Percentiles rank a stretch among this genome's conserved stretches.
These are phyloP conservation scores for Cyberlindnera bimundalis DNA, from an alignment of 805 yeast species.

Conservation along the genomic window DNA sequence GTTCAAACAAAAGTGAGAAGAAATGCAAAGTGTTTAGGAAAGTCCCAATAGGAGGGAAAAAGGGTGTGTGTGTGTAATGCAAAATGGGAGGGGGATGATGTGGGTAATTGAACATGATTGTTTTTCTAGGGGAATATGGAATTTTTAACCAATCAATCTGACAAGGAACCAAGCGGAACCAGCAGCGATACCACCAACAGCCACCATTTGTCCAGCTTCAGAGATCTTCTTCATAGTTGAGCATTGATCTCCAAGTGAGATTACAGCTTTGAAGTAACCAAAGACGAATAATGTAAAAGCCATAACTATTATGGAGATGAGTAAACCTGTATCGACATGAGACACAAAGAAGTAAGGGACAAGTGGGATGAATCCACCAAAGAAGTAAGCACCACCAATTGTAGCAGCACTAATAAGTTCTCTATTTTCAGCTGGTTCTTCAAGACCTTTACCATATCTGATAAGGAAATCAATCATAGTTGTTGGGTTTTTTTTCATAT, in stretches of 20 bases:
- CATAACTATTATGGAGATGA: conserved; percentile 78
- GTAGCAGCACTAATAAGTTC: conserved; percentile 86
- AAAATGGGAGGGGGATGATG: neutral
- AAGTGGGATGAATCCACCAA: conserved; percentile 91
- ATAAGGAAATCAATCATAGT: conserved; percentile 83
- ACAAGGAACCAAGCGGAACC: conserved; percentile 96
- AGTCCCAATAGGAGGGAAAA: neutral
- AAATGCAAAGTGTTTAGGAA: no score
- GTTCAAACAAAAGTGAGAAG: no score
- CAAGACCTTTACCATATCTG: conserved; percentile 86
- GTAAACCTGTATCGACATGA: conserved; percentile 73
- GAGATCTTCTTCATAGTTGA: conserved; percentile 53
- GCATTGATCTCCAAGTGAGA: conserved; percentile 79
- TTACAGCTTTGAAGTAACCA: conserved; percentile 80
- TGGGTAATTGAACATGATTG: neutral
- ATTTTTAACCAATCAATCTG: conserved; percentile 56
- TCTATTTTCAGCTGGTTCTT: conserved; percentile 92
- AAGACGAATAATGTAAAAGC: conserved; percentile 78
- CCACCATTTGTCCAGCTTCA: conserved; percentile 89
- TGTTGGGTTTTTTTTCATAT: conserved; percentile 74
- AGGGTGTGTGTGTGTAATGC: neutral
- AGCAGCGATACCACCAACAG: conserved; percentile 97
- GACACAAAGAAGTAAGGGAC: conserved; percentile 83
- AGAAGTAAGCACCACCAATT: conserved; percentile 82
- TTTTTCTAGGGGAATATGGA: neutral